Evolutionary conservation across 805 yeast species (phyloP), one percentile per base, ranked within the genome.

Genomic region (Suhomyces prunicola): DNA sequence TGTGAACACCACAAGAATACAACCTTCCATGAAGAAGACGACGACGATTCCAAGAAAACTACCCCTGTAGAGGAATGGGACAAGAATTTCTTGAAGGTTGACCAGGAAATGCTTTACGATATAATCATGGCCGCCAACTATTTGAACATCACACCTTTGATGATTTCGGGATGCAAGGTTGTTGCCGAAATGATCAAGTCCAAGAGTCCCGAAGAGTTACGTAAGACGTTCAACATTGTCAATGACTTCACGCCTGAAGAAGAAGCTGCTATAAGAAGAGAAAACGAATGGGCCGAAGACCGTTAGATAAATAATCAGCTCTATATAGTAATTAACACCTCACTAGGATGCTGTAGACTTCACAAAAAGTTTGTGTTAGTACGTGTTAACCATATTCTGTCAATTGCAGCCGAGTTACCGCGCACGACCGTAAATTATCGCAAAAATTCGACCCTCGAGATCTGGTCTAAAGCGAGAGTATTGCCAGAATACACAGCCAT

Each of bases 1-100:
- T 91, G 97, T 63, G 96, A 89, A 65, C 94, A 93, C 69, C 97
- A 93, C 76, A 88, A 86, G 69, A 91, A 89, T 66, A 81, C 88
- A 8, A 77, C 77, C 17, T 86, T 86, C 70, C 88, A 89, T 17
- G 90, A 85, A 57, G 84, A 81, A 47, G 90, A 84, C 53, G 97
- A 90, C 57, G 92, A 87, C 50, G 96, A 90, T 60, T 82, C 89
- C 23, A 84, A 88, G 68, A 89, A 88, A 66, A 80, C 93, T n/a
- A 90, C 91, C 2, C 97, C 96, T 3, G 90, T 93, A 49, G 93
- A 88, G 56, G 91, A 91, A 46, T 93, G 98, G 98, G 98, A 93
- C 72, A 88, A 89, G 69, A 90, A 88, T 69, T 93, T 92, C 69
- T 80, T 93, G 62, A 88, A 89, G 66, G 97, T 93, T 39, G 98